Conservation (phyloP, 75 land plant species). For the Pseudotsuga menziesii region DNA sequence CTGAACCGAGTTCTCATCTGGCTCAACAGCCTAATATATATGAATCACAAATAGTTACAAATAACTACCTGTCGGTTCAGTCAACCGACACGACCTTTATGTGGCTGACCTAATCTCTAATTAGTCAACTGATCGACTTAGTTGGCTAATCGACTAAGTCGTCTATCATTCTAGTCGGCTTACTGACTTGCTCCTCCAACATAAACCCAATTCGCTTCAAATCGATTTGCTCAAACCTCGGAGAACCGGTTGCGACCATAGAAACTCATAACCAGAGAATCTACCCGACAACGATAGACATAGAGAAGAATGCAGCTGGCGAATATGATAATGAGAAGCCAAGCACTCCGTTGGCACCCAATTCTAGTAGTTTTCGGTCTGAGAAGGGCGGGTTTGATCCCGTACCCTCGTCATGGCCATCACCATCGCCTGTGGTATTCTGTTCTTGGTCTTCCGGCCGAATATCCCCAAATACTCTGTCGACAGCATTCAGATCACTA, state of each 20-base stretch:
- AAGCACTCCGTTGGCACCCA: conserved; percentile 16
- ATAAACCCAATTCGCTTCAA: not conserved
- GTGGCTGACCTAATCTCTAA: too few relatives aligned
- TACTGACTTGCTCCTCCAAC: too few relatives aligned
- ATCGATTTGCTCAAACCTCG: too few relatives aligned
- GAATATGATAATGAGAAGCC: not conserved
- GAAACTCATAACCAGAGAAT: conserved; percentile 16
- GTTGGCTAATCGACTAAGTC: too few relatives aligned
- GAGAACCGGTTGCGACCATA: not conserved
- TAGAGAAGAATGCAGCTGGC: conserved; percentile 1
- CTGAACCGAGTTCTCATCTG: too few relatives aligned
- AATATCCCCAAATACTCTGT: conserved; percentile 55
- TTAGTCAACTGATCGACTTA: too few relatives aligned
- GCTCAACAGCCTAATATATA: too few relatives aligned
- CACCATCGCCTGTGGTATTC: conserved; percentile 16
- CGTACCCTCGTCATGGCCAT: conserved; percentile 12
- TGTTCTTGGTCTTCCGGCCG: conserved; percentile 48
- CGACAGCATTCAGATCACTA: conserved; percentile 28
- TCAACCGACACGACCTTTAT: too few relatives aligned
- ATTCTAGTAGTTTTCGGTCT: not conserved
- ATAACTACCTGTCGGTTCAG: too few relatives aligned
- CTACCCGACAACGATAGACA: conserved; percentile 16
- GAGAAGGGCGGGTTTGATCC: conserved; percentile 11
- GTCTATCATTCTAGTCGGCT: too few relatives aligned
- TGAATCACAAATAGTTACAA: too few relatives aligned